Percentiles rank a stretch among this genome's conserved stretches.
Conservation (phyloP, 805 yeast species). For the Candida ulmi region DNA sequence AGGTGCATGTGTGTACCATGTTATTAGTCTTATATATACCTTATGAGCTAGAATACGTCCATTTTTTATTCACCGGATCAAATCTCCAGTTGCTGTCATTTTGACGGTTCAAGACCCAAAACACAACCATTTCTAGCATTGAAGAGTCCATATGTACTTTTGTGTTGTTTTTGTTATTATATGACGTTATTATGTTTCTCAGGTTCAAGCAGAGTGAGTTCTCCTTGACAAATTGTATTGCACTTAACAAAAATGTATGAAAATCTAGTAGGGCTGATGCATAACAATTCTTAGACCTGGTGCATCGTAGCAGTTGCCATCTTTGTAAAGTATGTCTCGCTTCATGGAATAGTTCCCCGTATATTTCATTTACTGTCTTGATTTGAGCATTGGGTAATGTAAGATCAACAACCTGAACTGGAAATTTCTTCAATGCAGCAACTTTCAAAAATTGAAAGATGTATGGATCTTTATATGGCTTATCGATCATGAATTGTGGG, state of each 20-base stretch:
- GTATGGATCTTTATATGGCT: slow-evolving; percentile 8
- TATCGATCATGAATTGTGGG: slow-evolving; percentile 14
- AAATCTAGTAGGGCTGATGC: slow-evolving; percentile 11
- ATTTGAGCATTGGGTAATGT: slow-evolving; percentile 6
- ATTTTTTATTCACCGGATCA: slow-evolving; percentile 1
- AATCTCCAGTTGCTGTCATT: slow-evolving; percentile 7
- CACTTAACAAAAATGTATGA: slow-evolving; percentile 1
- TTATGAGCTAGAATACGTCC: slow-evolving; percentile 6
- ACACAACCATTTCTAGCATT: slow-evolving; percentile 4
- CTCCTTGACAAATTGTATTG: neutral
- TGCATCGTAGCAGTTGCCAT: slow-evolving; percentile 16
- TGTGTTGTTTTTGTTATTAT: slow-evolving; percentile 3
- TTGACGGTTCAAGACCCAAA: slow-evolving; percentile 3
- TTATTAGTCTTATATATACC: no score
- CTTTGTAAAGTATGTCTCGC: slow-evolving; percentile 20
- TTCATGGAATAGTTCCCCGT: slow-evolving; percentile 21
- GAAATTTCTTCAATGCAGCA: slow-evolving; percentile 11
- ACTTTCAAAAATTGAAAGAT: slow-evolving; percentile 13
- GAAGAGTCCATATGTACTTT: slow-evolving; percentile 1
- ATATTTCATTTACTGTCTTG: slow-evolving; percentile 9
- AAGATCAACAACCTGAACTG: slow-evolving; percentile 10
- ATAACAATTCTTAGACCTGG: slow-evolving; percentile 19
- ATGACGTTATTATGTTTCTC: slow-evolving; percentile 1
- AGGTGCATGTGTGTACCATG: no score
- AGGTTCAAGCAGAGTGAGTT: neutral